Base-by-base conservation (phyloP, 2,329 filamentous ascomycete species). In the Colletotrichum scovillei region DNA sequence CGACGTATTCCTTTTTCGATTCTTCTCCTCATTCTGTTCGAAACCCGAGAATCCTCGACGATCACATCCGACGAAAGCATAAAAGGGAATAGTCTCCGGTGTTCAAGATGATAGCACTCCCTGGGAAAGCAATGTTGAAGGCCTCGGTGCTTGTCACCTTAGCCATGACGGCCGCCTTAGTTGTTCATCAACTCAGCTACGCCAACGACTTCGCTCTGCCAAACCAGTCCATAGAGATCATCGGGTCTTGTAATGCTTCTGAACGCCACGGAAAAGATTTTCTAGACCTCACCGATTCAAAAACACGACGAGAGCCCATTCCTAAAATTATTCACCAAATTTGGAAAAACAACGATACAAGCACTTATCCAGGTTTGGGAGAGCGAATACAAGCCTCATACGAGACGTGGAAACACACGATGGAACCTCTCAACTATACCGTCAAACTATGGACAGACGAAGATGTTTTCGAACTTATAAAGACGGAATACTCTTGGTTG, bases 381-480 rank as follows among this genome's bases (percentile, higher is more conserved):
- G 32, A 35, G 32, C 32, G 11, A 11, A 35, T 72, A 4, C 24
- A 22, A 19, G 62, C 75, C 4, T 77, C 76, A 1, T 38, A 64
- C 11, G 63, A 59, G 11, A 30, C 57, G 1, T 78, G 77, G 77
- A 73, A 76, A 32, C n/a, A 62, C 5, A 52, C 22, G 14, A 63
- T 77, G 35, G 72, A 70, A 8, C 73, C 73, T 9, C n/a, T 59
- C 4, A 73, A 75, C 60, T 78, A 77, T 53, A 76, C 76, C 6
- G 69, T 78, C 62, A 76, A 75, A 60, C 70, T 78, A 0, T 78
- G 77, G 77, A 77, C 77, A 0, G 77, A 78, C 65, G 74, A 66
- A 4, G 74, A 77, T 28, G 57, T 77, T 22, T 56, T 75, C 19
- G 8, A 30, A 3, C 75, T 78, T 4, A 68, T 78, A 59, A 65